Evolutionary conservation across 495 filamentous ascomycete species (phyloP).

Genomic region (Immersiella caudata): DNA sequence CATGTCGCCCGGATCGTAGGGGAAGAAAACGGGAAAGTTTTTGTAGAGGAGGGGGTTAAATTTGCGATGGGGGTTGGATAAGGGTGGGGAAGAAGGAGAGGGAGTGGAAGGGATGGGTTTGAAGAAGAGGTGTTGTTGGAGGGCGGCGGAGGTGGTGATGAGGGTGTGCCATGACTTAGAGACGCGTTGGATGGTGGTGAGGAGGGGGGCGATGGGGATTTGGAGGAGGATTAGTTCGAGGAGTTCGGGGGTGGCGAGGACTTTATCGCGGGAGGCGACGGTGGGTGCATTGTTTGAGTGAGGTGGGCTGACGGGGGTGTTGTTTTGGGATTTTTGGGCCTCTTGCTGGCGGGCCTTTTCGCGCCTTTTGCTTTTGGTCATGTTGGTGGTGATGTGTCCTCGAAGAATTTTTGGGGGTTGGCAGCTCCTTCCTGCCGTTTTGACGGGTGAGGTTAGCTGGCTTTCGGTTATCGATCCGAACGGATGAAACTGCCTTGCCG

Average conservation of each 20-base stretch:
- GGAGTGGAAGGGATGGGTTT: background rate
- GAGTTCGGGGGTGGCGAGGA: slow-evolving; percentile 18
- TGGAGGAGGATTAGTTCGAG: slow-evolving; percentile 28
- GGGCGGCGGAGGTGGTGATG: slow-evolving; percentile 18
- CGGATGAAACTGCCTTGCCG: background rate
- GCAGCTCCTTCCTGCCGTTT: background rate
- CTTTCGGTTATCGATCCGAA: background rate
- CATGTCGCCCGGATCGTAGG: background rate
- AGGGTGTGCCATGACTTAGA: slow-evolving; percentile 16
- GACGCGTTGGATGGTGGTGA: slow-evolving; percentile 26
- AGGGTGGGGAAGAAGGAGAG: background rate
- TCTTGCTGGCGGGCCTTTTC: slow-evolving; percentile 1
- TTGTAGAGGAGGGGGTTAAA: background rate
- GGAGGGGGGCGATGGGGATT: slow-evolving; percentile 26
- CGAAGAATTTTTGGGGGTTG: slow-evolving; percentile 2
- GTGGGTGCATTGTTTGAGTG: background rate
- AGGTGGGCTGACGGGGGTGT: background rate
- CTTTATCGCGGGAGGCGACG: background rate
- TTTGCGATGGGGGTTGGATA: slow-evolving; percentile 5
- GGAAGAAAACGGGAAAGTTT: background rate
- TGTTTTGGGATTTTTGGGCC: background rate
- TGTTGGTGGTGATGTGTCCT: background rate
- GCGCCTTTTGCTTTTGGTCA: slow-evolving; percentile 1
- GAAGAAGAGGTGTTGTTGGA: slow-evolving; percentile 27
- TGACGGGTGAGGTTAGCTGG: background rate